Percentiles rank a stretch among this genome's conserved stretches.
These are phyloP conservation scores for Scedosporium dehoogii DNA, from an alignment of 2,329 filamentous ascomycete genomes.

Conservation along the genomic window DNA sequence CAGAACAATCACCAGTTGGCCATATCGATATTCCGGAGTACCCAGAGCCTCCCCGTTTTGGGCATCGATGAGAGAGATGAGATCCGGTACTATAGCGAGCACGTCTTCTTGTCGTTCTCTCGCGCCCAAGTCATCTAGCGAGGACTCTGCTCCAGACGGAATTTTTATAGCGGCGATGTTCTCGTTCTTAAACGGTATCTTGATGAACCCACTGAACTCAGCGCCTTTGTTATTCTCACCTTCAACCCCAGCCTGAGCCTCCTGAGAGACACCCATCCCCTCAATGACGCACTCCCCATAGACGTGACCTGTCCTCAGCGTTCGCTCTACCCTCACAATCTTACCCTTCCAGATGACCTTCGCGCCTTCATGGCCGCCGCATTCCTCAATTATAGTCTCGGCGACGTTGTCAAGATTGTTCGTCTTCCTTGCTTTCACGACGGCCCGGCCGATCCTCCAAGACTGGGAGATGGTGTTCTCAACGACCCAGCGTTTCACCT, in stretches of 20 bases:
- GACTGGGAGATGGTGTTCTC: constrained; percentile 42
- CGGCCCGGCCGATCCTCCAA: constrained; percentile 47
- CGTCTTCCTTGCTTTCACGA: constrained; percentile 2
- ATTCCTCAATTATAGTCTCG: constrained; percentile 48
- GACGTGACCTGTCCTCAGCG: constrained; percentile 44
- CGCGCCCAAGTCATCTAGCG: background rate
- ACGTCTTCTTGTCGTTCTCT: constrained; percentile 18
- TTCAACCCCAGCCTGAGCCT: constrained; percentile 28
- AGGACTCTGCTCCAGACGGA: background rate
- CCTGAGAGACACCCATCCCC: constrained; percentile 10
- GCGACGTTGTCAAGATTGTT: constrained; percentile 42
- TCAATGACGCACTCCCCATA: constrained; percentile 48
- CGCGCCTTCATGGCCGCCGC: constrained; percentile 41
- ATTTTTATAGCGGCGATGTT: constrained; percentile 51
- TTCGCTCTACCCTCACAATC: constrained; percentile 49
- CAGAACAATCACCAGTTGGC: constrained; percentile 38
- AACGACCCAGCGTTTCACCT: constrained; percentile 40
- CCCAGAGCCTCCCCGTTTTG: constrained; percentile 47
- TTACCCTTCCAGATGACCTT: constrained; percentile 54
- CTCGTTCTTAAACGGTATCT: constrained; percentile 65
- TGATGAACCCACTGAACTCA: constrained; percentile 26
- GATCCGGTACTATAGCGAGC: constrained; percentile 44
- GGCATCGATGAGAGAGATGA: constrained; percentile 45
- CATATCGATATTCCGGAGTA: constrained; percentile 46
- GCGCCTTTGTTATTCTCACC: background rate